Conservation (phyloP, 192 early-diverging fungal species). For the Backusella tarrabulga region DNA sequence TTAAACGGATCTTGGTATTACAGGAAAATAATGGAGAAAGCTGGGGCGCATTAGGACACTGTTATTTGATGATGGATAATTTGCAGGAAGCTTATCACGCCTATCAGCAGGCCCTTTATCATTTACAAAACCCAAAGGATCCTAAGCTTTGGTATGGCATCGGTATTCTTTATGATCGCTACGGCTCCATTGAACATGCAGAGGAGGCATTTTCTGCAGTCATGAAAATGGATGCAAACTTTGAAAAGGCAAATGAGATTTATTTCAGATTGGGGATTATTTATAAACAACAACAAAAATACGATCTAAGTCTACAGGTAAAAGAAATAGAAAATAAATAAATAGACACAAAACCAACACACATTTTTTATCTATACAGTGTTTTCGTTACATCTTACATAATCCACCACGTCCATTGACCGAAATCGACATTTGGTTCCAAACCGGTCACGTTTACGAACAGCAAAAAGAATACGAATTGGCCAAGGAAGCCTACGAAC, state of each 20-base stretch:
- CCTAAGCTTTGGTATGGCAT: slow-evolving; percentile 99
- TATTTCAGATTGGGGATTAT: slow-evolving; percentile 98
- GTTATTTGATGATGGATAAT: slow-evolving; percentile 95
- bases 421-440: slow-evolving; percentile 95
- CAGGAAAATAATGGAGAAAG: slow-evolving; percentile 88
- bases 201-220: slow-evolving; percentile 96
- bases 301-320: slow-evolving; percentile 68
- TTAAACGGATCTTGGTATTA: slow-evolving; percentile 80
- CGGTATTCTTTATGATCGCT: slow-evolving; percentile 96
- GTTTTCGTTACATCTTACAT: slow-evolving; percentile 87
- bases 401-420: slow-evolving; percentile 89
- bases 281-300: slow-evolving; percentile 91
- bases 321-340: neutral
- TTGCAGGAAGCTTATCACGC: slow-evolving; percentile 91
- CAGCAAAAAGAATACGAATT: slow-evolving; percentile 80
- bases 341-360: neutral
- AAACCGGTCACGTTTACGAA: slow-evolving; percentile 96
- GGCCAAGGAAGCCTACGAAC: slow-evolving; percentile 92
- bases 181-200: slow-evolving; percentile 94
- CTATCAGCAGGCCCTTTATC: slow-evolving; percentile 95
- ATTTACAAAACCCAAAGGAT: slow-evolving; percentile 89
- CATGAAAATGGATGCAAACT: slow-evolving; percentile 94
- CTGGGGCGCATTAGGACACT: slow-evolving; percentile 95
- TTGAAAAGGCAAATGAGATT: slow-evolving; percentile 97
- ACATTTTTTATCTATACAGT: slow-evolving; percentile 42